Evolutionary conservation across 257 asterid species (phyloP).

Genomic region (Scutellaria galericulata): DNA sequence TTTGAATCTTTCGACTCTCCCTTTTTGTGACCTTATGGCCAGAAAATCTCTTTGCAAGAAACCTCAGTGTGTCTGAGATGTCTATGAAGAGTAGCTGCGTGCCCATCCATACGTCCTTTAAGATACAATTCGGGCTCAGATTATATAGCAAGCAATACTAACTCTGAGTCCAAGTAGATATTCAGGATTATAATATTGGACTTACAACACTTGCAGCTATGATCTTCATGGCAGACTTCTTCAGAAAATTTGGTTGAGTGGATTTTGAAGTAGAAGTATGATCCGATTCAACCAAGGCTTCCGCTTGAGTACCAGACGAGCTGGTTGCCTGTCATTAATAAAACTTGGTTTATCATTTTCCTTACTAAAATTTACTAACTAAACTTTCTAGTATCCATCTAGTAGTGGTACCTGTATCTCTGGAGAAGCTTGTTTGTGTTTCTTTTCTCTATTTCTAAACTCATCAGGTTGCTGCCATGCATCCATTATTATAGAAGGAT

Average conservation of each 20-base stretch:
- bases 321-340: slow-evolving; percentile 48
- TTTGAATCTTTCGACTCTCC: slow-evolving; percentile 63
- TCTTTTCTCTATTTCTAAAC: slow-evolving; percentile 41
- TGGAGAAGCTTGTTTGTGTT: slow-evolving; percentile 39
- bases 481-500: slow-evolving; percentile 40
- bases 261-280: slow-evolving; percentile 38
- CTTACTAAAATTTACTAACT: too few species aligned
- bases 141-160: slow-evolving; percentile 9
- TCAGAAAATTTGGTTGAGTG: slow-evolving; percentile 46
- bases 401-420: slow-evolving; percentile 45
- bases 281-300: slow-evolving; percentile 36
- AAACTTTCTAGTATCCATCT: slow-evolving; percentile 3
- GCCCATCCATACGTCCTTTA: slow-evolving; percentile 82
- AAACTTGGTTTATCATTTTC: slow-evolving; percentile 2
- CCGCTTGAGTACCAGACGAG: slow-evolving; percentile 37
- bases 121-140: slow-evolving; percentile 15
- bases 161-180: background rate
- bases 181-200: slow-evolving; percentile 13
- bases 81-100: slow-evolving; percentile 69
- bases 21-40: slow-evolving; percentile 61
- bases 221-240: slow-evolving; percentile 53
- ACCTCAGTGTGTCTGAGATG: slow-evolving; percentile 45
- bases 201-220: slow-evolving; percentile 66
- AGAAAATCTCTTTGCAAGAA: slow-evolving; percentile 48
- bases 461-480: slow-evolving; percentile 45